phyloP scores from a whole-genome alignment of 2,329 filamentous ascomycete species.

The Lecanoromycetidae sp. region DNA sequence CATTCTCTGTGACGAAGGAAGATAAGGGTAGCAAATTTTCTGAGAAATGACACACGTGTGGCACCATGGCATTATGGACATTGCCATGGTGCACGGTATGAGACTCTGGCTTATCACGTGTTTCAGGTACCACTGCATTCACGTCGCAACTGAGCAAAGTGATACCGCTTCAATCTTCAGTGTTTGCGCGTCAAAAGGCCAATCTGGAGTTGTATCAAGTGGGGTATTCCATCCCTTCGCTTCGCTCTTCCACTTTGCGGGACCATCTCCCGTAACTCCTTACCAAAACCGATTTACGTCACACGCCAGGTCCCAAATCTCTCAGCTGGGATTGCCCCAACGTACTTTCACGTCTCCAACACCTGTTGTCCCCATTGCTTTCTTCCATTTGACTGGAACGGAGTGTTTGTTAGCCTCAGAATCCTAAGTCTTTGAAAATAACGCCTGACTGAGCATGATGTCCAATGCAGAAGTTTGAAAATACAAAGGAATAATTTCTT shows the following conservation, averaged over 20 bases:
- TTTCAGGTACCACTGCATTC: neutral
- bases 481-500: too few species aligned
- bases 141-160: neutral
- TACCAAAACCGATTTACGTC: neutral
- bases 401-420: too few species aligned
- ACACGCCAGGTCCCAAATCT: neutral
- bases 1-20: too few species aligned
- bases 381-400: too few species aligned
- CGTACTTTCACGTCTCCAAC: neutral
- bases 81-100: neutral
- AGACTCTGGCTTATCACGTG: neutral
- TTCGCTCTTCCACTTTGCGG: neutral
- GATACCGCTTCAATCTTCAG: neutral
- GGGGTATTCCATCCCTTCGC: neutral
- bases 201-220: neutral
- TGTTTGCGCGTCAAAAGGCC: neutral
- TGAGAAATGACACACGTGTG: too few species aligned
- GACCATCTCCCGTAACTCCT: slow-evolving; percentile 1
- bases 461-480: too few species aligned
- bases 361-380: neutral
- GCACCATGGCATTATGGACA: too few species aligned
- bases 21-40: too few species aligned
- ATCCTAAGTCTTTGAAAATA: too few species aligned
- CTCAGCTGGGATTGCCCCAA: too few species aligned
- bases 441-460: too few species aligned